Evolutionary conservation across 2,329 filamentous ascomycete genomes (phyloP).

Genomic region (Calonectria hongkongensis): DNA sequence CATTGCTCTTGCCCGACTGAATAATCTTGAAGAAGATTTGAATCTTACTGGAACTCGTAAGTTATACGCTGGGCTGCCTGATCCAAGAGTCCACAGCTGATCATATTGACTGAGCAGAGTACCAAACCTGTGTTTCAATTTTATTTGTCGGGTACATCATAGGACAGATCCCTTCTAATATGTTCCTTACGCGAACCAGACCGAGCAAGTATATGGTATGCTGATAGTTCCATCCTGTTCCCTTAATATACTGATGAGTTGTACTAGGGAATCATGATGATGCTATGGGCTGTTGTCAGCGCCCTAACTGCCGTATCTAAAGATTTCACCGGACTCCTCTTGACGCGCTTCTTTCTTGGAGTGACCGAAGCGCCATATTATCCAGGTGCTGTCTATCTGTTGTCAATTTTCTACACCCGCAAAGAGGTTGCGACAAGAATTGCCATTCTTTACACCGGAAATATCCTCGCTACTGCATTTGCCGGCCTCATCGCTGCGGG

Average conservation of each 20-base stretch:
- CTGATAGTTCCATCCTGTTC: not conserved
- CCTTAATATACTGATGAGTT: not conserved
- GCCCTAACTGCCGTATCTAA: conserved; percentile 67
- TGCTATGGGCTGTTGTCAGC: conserved; percentile 69
- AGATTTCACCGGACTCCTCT: conserved; percentile 69
- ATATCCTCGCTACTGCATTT: conserved; percentile 61
- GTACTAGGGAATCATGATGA: conserved; percentile 63
- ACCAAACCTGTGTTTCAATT: conserved; percentile 57
- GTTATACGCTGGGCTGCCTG: not conserved
- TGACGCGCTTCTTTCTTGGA: conserved; percentile 66
- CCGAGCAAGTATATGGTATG: conserved; percentile 64
- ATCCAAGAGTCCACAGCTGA: not conserved
- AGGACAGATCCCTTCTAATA: conserved; percentile 65
- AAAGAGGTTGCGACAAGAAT: conserved; percentile 67
- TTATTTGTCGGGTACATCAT: conserved; percentile 67
- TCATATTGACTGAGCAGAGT: conserved; percentile 46
- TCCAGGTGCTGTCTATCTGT: conserved; percentile 61
- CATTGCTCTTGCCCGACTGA: conserved; percentile 65
- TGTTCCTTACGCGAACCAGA: conserved; percentile 65
- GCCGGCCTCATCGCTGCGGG: conserved; percentile 67
- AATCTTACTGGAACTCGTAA: conserved; percentile 48
- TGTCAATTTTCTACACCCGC: conserved; percentile 73
- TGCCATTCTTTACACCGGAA: conserved; percentile 66
- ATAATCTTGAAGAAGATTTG: conserved; percentile 56
- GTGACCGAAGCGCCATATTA: conserved; percentile 65